A percentile compares a stretch with the other conserved stretches of the same genome.
Evolutionary conservation across 495 filamentous ascomycete species (phyloP).

Genomic region (Thermochaetoides thermophila): DNA sequence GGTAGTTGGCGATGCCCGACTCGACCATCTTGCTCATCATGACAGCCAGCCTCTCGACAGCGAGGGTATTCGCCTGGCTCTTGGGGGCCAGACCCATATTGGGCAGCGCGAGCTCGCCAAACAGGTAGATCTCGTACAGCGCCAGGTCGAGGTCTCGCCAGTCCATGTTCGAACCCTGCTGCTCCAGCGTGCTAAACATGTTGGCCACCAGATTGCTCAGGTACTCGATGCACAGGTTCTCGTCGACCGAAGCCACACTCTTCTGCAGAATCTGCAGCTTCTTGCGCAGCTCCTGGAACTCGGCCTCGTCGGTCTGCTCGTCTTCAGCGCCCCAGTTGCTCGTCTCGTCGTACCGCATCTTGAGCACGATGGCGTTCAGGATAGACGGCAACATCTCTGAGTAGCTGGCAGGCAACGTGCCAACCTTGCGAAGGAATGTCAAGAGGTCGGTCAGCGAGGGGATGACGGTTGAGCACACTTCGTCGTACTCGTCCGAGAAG

Average conservation of each 20-base stretch:
- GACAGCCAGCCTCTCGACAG: slow-evolving; percentile 59
- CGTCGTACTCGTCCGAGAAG: slow-evolving; percentile 95
- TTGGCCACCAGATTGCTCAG: slow-evolving; percentile 66
- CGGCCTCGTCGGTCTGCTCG: slow-evolving; percentile 92
- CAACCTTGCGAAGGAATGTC: slow-evolving; percentile 67
- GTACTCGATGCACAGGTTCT: slow-evolving; percentile 71
- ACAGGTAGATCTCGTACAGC: slow-evolving; percentile 92
- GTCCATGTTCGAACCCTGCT: slow-evolving; percentile 57
- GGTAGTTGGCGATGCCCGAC: slow-evolving; percentile 69
- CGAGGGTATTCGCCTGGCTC: slow-evolving; percentile 56
- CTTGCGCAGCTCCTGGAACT: slow-evolving; percentile 89
- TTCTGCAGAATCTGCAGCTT: slow-evolving; percentile 80
- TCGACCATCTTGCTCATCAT: slow-evolving; percentile 95
- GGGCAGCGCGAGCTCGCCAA: slow-evolving; percentile 80
- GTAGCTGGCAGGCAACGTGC: slow-evolving; percentile 51
- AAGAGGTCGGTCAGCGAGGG: slow-evolving; percentile 81
- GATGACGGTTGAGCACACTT: slow-evolving; percentile 89
- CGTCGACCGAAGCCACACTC: slow-evolving; percentile 70
- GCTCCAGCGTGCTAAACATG: slow-evolving; percentile 63
- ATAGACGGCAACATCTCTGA: slow-evolving; percentile 69
- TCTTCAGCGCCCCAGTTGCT: slow-evolving; percentile 88
- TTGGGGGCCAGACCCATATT: slow-evolving; percentile 73
- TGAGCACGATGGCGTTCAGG: slow-evolving; percentile 75
- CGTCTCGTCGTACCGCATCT: slow-evolving; percentile 95
- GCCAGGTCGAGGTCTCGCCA: slow-evolving; percentile 95